Base-by-base conservation (phyloP, 1,139 yeast genomes). In the Waltiozyma sp. region DNA sequence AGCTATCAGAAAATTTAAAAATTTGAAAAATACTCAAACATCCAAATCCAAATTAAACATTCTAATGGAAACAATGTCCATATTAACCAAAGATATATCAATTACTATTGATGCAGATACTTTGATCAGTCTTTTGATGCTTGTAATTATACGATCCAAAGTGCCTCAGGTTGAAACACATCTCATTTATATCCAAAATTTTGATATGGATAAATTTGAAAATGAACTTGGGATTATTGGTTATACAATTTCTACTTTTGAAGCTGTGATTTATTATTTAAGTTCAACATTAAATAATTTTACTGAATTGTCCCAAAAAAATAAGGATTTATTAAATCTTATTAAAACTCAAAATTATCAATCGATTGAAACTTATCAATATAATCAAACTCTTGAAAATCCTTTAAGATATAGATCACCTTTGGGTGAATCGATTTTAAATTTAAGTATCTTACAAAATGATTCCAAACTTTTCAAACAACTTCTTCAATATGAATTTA, bases 221-320 rank as follows among this genome's bases (percentile, higher is more conserved):
- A 14, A 19, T 13, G 70, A 69, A 35, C 58, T 68, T 10, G 88
- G 87, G 0, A 62, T 70, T 21, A 52, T 67, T 7, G 86, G 84
- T 0, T 81, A 80, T 53, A 72, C 80, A 0, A 52, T 88, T 28
- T 81, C 95, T 42, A 86, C 95, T 11, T 65, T 88, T 39, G 95
- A 88, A 55, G 95, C 91, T 0, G 94, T 87, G 0, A 55, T 87
- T 8, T 75, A 65, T 47, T 93, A 83, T 56, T 67, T 86, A 38
- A 54, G 52, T 1, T 50, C 55, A 1, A 72, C 73, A 38, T 46
- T 66, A n/a, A 47, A 55, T 2, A 68, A 69, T 9, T 60, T 85
- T 39, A 55, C 63, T 2, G 50, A 52, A 0, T 59, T 67, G 8
- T 78, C 91, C 0, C 58, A 57, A 7, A 57, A 59, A 2, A 86